Percentiles rank a stretch among this genome's conserved stretches.
These are phyloP conservation scores for Globisporangium radiosum DNA, from an alignment of 352 stramenopile species.

Conservation along the genomic window DNA sequence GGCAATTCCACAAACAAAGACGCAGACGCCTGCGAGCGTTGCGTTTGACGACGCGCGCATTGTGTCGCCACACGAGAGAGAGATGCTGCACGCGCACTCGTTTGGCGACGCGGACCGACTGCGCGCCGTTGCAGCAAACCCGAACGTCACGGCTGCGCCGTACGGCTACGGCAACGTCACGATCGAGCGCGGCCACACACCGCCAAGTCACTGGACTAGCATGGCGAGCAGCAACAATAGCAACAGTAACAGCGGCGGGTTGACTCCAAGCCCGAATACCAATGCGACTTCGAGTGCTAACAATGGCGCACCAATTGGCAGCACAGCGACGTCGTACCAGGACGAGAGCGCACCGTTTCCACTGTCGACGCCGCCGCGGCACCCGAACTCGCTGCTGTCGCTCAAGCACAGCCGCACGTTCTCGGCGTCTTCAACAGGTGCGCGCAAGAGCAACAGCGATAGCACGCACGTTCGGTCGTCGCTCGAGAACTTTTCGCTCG, in stretches of 20 bases:
- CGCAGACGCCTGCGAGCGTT: conserved; percentile 3
- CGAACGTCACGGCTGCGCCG: conserved; percentile 59
- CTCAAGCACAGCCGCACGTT: conserved; percentile 32
- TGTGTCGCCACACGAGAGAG: conserved; percentile 12
- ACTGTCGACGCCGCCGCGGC: conserved; percentile 58
- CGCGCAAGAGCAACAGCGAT: conserved; percentile 16
- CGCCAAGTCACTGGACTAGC: conserved; percentile 19
- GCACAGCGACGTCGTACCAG: conserved; percentile 24
- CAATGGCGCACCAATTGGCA: conserved; percentile 25
- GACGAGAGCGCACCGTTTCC: conserved; percentile 39
- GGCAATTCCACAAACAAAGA: conserved; percentile 63
- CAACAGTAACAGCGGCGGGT: too few relatives aligned
- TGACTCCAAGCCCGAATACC: too few relatives aligned
- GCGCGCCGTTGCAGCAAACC: conserved; percentile 35
- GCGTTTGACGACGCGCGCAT: conserved; percentile 24
- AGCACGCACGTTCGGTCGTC: conserved; percentile 30
- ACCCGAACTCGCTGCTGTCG: conserved; percentile 52
- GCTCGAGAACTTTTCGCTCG: conserved; percentile 65
- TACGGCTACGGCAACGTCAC: conserved; percentile 77
- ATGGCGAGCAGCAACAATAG: neutral
- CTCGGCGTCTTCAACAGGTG: conserved; percentile 13
- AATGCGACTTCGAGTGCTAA: too few relatives aligned
- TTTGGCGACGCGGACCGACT: conserved; percentile 55
- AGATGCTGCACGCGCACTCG: conserved; percentile 52
- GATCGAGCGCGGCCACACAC: conserved; percentile 28